A percentile compares a stretch with the other conserved stretches of the same genome.
phyloP scores from a whole-genome alignment of 2,329 filamentous ascomycete genomes.

The Botrytis squamosa region DNA sequence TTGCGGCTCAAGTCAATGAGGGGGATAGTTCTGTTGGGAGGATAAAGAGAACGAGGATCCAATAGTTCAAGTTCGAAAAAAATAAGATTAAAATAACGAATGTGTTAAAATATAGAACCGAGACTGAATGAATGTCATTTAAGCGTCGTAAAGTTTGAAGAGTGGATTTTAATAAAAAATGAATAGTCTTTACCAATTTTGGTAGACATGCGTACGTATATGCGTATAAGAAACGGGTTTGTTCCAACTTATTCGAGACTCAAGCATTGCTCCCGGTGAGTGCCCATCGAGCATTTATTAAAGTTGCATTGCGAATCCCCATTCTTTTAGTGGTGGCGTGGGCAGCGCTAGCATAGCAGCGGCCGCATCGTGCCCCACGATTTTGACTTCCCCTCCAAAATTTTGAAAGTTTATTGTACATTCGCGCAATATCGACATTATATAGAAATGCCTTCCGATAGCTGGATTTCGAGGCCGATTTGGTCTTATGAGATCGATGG shows the following conservation, averaged over 20 bases:
- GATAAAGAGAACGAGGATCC: background rate
- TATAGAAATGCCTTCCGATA: conserved; percentile 9
- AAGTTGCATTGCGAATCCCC: background rate
- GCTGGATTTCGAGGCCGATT: conserved; percentile 26
- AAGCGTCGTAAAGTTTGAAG: background rate
- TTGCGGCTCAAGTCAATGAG: background rate
- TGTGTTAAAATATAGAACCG: background rate
- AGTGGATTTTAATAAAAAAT: background rate
- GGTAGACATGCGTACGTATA: too few relatives aligned
- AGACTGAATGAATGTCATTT: background rate
- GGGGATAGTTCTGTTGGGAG: background rate
- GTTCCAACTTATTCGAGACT: background rate
- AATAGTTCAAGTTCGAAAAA: background rate
- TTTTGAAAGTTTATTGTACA: background rate
- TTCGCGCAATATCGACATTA: background rate
- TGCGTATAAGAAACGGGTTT: too few relatives aligned
- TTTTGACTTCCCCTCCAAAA: conserved; percentile 19
- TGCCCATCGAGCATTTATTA: background rate
- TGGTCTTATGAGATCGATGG: conserved; percentile 28
- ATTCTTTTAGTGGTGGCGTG: conserved; percentile 4
- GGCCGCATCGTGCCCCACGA: conserved; percentile 13
- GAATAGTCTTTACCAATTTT: too few relatives aligned
- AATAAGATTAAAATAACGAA: background rate
- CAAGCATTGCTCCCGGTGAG: background rate
- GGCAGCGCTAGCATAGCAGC: background rate